phyloP scores from a whole-genome alignment of 1,139 yeast genomes.

The Kodamaea derodonti region DNA sequence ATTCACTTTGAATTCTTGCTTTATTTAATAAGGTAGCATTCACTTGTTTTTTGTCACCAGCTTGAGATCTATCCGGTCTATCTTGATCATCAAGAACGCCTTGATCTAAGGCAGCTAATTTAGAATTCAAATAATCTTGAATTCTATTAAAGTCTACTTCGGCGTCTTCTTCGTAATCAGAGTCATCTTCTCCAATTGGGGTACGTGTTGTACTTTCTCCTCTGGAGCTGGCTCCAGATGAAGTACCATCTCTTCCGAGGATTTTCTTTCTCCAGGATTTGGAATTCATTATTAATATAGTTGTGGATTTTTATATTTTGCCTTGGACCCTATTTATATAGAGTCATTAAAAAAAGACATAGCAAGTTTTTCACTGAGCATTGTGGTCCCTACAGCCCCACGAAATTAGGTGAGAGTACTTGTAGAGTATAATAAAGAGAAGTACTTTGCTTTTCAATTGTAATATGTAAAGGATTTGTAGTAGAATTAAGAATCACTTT shows the following conservation, averaged over 20 bases:
- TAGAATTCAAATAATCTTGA: constrained; percentile 39
- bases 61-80: constrained; percentile 12
- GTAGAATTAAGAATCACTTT: too few relatives aligned
- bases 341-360: too few relatives aligned
- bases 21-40: constrained; percentile 30
- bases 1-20: constrained; percentile 33
- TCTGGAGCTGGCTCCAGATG: constrained; percentile 23
- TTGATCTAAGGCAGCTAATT: constrained; percentile 26
- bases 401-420: too few relatives aligned
- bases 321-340: too few relatives aligned
- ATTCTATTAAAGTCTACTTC: constrained; percentile 39
- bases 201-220: constrained; percentile 40
- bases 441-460: too few relatives aligned
- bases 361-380: too few relatives aligned
- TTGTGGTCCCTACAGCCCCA: too few relatives aligned
- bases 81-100: constrained; percentile 13
- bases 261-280: constrained; percentile 12
- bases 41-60: constrained; percentile 25
- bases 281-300: constrained; percentile 7
- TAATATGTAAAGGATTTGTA: too few relatives aligned
- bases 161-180: constrained; percentile 35
- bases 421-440: too few relatives aligned
- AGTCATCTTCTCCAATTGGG: constrained; percentile 36
- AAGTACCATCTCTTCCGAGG: constrained; percentile 13
- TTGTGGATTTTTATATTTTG: too few relatives aligned